phyloP scores from a whole-genome alignment of 106 monocot genomes.

The Agapanthus africanus region DNA sequence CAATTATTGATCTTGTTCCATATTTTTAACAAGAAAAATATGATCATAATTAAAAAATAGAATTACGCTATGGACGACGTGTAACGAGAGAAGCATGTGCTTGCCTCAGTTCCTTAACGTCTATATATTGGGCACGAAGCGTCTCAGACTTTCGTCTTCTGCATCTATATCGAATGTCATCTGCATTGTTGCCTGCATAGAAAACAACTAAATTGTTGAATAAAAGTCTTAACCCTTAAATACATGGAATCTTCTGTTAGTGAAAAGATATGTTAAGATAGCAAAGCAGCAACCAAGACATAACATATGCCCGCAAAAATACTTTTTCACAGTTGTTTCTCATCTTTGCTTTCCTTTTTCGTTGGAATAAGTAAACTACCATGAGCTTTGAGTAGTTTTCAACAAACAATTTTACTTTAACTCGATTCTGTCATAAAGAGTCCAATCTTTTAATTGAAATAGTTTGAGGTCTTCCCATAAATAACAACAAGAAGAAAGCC shows the following conservation, averaged over 20 bases:
- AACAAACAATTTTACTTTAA: background rate
- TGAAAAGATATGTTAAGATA: background rate
- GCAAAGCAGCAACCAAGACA: background rate
- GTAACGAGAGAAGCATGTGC: background rate
- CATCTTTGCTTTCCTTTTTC: background rate
- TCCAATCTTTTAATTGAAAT: background rate
- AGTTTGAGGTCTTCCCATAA: background rate
- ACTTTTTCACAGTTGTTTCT: background rate
- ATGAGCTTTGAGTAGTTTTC: background rate
- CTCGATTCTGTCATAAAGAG: background rate
- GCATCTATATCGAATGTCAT: conserved; percentile 30
- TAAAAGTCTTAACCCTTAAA: background rate
- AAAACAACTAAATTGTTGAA: background rate
- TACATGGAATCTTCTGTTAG: background rate
- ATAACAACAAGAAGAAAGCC: too few relatives aligned
- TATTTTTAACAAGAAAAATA: background rate
- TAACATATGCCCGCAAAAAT: background rate
- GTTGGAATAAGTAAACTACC: background rate
- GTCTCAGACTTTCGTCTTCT: conserved; percentile 88
- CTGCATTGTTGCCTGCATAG: conserved; percentile 26
- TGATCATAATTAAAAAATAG: background rate
- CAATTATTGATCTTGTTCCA: background rate
- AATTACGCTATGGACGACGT: background rate
- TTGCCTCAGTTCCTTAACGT: conserved; percentile 75
- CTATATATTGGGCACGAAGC: conserved; percentile 74